Conservation (phyloP, 2,329 filamentous ascomycete genomes). For the Pochonia chlamydosporia region DNA sequence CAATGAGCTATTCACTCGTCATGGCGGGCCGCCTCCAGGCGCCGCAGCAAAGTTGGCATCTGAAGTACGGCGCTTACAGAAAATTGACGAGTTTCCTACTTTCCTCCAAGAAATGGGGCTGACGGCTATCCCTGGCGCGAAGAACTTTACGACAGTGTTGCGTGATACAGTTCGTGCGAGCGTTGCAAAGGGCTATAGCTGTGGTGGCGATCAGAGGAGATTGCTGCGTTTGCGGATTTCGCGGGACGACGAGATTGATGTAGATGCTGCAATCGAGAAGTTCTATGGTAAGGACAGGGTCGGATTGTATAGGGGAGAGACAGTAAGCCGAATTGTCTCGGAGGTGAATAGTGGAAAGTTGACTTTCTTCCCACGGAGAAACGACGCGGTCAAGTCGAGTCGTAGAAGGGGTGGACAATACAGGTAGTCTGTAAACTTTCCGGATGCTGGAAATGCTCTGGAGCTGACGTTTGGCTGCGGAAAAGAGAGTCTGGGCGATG, state of each 20-base stretch:
- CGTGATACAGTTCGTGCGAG: slow-evolving; percentile 28
- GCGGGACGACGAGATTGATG: background rate
- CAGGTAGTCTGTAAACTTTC: too few relatives aligned
- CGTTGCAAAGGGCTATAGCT: slow-evolving; percentile 24
- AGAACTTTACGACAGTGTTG: slow-evolving; percentile 26
- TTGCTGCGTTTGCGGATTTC: slow-evolving; percentile 5
- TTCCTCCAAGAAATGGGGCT: slow-evolving; percentile 40
- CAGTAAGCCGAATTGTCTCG: background rate
- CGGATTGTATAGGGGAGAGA: slow-evolving; percentile 1
- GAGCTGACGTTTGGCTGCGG: too few relatives aligned
- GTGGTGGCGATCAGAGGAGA: slow-evolving; percentile 3
- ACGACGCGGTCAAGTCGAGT: background rate
- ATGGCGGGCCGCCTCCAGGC: slow-evolving; percentile 38
- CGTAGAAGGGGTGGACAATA: background rate
- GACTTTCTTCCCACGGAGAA: slow-evolving; percentile 5
- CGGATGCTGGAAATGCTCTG: too few relatives aligned
- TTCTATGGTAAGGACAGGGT: background rate
- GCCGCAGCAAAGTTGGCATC: slow-evolving; percentile 32
- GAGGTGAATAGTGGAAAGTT: background rate
- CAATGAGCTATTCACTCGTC: slow-evolving; percentile 38
- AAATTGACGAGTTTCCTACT: slow-evolving; percentile 32
- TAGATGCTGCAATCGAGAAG: background rate
- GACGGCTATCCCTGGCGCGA: slow-evolving; percentile 12
- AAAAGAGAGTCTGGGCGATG: too few relatives aligned
- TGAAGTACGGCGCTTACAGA: slow-evolving; percentile 37